These are phyloP conservation scores for Yamadazyma ubonensis DNA, from an alignment of 805 yeast genomes.

Conservation along the genomic window DNA sequence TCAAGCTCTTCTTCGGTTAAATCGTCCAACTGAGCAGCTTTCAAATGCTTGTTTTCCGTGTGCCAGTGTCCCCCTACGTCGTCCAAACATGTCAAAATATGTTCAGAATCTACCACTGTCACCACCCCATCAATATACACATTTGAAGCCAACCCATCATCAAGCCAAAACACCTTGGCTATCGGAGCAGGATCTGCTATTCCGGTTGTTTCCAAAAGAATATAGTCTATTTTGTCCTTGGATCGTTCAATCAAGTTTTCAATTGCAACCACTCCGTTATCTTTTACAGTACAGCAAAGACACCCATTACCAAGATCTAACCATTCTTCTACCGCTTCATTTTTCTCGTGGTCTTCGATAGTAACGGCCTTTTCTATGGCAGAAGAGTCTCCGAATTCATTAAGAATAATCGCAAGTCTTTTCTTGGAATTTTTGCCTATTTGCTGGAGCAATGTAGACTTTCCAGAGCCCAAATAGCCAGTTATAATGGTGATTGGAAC, in stretches of 20 bases:
- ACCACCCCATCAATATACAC: conserved; percentile 90
- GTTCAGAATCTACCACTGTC: conserved; percentile 77
- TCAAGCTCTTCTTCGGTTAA: conserved; percentile 28
- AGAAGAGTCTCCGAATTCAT: conserved; percentile 89
- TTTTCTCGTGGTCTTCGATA: conserved; percentile 50
- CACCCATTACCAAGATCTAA: conserved; percentile 96
- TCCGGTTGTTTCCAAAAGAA: conserved; percentile 92
- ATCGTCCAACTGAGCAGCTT: conserved; percentile 17
- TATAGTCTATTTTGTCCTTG: conserved; percentile 78
- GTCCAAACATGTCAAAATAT: conserved; percentile 62
- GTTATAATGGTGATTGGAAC: conserved; percentile 93
- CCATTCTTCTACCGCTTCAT: conserved; percentile 79
- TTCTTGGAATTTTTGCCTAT: conserved; percentile 70
- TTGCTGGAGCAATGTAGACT: conserved; percentile 76
- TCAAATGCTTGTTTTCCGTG: conserved; percentile 33
- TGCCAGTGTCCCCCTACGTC: conserved; percentile 78
- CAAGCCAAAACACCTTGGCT: conserved; percentile 97
- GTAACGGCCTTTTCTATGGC: conserved; percentile 87
- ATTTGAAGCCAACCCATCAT: conserved; percentile 78
- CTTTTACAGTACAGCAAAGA: conserved; percentile 93
- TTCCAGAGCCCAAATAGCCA: conserved; percentile 94
- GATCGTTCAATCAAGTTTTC: conserved; percentile 77
- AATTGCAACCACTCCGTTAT: conserved; percentile 91
- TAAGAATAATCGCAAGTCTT: conserved; percentile 83
- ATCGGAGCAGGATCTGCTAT: conserved; percentile 98